Evolutionary conservation across 2,329 filamentous ascomycete genomes (phyloP).

Genomic region (Teratosphaeria zuluensis): DNA sequence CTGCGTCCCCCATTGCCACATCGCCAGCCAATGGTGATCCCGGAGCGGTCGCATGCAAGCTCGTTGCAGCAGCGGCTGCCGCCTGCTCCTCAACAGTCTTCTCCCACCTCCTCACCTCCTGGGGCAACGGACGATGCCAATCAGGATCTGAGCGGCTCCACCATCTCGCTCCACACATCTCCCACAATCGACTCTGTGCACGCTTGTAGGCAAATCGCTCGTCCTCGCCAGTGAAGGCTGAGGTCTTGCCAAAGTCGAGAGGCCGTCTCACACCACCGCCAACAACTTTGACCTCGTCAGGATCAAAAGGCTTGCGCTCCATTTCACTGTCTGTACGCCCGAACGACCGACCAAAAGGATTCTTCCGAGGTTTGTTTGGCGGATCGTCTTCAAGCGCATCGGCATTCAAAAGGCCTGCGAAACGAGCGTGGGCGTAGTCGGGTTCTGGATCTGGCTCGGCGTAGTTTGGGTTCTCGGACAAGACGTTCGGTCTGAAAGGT

Average conservation of each 20-base stretch:
- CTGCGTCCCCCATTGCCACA: slow-evolving; percentile 12
- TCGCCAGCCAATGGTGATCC: slow-evolving; percentile 2
- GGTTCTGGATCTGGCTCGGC: slow-evolving; percentile 24
- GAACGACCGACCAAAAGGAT: slow-evolving; percentile 22
- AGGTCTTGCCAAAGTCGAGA: slow-evolving; percentile 56
- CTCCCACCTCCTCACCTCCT: slow-evolving; percentile 60
- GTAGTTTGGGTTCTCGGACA: slow-evolving; percentile 45
- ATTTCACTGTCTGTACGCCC: slow-evolving; percentile 24
- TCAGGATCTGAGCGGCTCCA: slow-evolving; percentile 50
- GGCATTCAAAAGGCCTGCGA: slow-evolving; percentile 28
- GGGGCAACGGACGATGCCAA: slow-evolving; percentile 61
- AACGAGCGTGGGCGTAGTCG: slow-evolving; percentile 28
- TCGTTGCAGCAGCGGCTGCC: neutral
- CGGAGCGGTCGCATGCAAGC: neutral
- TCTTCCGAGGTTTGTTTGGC: slow-evolving; percentile 29
- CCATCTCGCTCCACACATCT: slow-evolving; percentile 67
- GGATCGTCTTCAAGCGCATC: slow-evolving; percentile 43
- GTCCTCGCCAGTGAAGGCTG: slow-evolving; percentile 68
- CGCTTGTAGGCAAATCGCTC: slow-evolving; percentile 74
- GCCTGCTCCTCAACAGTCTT: slow-evolving; percentile 6
- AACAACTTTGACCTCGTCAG: slow-evolving; percentile 19
- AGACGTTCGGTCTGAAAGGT: slow-evolving; percentile 71
- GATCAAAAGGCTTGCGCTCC: slow-evolving; percentile 24
- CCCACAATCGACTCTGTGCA: slow-evolving; percentile 68
- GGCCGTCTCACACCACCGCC: slow-evolving; percentile 11